Evolutionary conservation across 179 eudicot species (phyloP), one percentile per base, ranked within the genome.

Genomic region (Corrigiola litoralis): DNA sequence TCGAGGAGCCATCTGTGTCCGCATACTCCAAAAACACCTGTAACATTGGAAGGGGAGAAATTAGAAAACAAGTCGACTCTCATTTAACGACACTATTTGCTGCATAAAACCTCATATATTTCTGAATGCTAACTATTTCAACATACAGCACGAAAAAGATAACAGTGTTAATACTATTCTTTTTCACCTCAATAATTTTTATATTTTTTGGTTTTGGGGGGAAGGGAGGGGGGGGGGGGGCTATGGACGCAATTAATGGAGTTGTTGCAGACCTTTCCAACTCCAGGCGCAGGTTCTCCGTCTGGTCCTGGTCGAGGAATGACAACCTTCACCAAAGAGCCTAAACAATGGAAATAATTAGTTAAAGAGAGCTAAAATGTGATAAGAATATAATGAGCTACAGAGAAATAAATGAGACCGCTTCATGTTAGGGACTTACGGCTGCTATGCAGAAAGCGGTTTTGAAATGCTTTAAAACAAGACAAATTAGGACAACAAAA

Each of bases 11-110:
- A 8, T 80, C 84, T 2, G 75, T 67, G 40, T 80, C 84, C 11
- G 69, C 72, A 37, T 80, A 80, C 68, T 80, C 81, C 72, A 80
- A 53, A 68, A 80, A 80, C 56, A 80, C 84, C 84, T 80, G 29
- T 11, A 29, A 14, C 40, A 23, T 23, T 63, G 24, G 36, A 11
- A 21, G 10, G 24, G 36, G 21, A 45, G 3, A 34, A 4, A 6
- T 0, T 6, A 21, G 14, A 50, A 14, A 46, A 6, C 6, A 20
- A 20, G n/a, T 29, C 23, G 29, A 49, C 36, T 10, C 16, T 29
- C 38, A n/a, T n/a, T n/a, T n/a, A n/a, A n/a, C n/a, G n/a, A n/a
- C n/a, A n/a, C n/a, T n/a, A n/a, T n/a, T n/a, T 49, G 21, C 3
- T 47, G 16, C 44, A 46, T 38, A 31, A n/a, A n/a, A n/a, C n/a